Evolutionary conservation across 1,284 basidiomycete species (phyloP).

Genomic region (Ganoderma multipileum): DNA sequence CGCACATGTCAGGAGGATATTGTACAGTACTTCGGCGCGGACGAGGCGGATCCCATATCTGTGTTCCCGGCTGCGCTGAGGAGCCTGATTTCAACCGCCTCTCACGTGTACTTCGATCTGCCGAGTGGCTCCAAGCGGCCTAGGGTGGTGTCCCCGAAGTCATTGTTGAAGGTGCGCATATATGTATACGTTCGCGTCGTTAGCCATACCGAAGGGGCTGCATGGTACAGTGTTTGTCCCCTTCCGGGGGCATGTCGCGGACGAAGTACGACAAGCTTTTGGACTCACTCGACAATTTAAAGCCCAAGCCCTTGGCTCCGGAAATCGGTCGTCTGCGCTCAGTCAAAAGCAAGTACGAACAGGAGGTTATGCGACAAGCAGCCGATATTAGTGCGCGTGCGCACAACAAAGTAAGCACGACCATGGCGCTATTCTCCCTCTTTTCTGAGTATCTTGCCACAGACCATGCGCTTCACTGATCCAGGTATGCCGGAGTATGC

Average conservation of each 20-base stretch:
- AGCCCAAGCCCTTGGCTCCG: constrained; percentile 59
- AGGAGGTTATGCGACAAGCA: constrained; percentile 73
- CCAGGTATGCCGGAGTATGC: constrained; percentile 77
- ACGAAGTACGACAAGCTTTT: constrained; percentile 60
- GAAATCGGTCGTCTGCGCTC: constrained; percentile 68
- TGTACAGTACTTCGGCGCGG: constrained; percentile 73
- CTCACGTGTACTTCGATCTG: constrained; percentile 51
- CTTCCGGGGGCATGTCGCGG: constrained; percentile 39
- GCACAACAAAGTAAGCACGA: constrained; percentile 69
- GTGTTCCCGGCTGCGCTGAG: constrained; percentile 60
- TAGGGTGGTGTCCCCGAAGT: constrained; percentile 44
- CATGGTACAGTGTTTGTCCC: constrained; percentile 53
- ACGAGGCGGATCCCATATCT: constrained; percentile 69
- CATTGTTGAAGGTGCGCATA: constrained; percentile 39
- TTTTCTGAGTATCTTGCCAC: not conserved
- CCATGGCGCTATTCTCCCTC: not conserved
- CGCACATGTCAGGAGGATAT: constrained; percentile 58
- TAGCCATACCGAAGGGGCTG: constrained; percentile 26
- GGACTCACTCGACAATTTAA: constrained; percentile 55
- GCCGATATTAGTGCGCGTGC: constrained; percentile 81
- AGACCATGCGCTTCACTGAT: constrained; percentile 86
- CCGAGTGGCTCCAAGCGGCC: constrained; percentile 30
- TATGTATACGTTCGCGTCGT: not conserved
- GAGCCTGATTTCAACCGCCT: constrained; percentile 45
- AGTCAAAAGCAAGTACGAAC: constrained; percentile 77